phyloP scores from a whole-genome alignment of 495 filamentous ascomycete species.

The Aspergillus baeticus region DNA sequence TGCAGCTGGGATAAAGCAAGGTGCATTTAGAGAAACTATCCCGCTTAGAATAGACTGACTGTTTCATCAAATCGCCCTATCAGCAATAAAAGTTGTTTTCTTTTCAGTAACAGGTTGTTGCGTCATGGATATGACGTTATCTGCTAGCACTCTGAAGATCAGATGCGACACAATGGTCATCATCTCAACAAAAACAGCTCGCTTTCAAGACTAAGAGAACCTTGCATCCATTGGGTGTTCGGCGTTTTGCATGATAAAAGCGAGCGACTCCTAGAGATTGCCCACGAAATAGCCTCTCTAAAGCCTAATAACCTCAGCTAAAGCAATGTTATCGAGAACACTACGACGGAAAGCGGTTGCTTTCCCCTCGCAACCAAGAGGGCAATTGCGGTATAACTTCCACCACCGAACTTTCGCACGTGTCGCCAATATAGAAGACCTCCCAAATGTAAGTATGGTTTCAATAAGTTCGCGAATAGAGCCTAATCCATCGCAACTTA shows the following conservation, averaged over 20 bases:
- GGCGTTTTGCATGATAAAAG: too few species aligned
- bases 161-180: background rate
- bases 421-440: slow-evolving; percentile 2
- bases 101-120: background rate
- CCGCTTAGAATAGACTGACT: background rate
- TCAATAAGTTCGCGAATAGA: background rate
- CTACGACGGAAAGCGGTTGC: background rate
- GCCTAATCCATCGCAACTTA: slow-evolving; percentile 4
- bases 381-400: too few species aligned
- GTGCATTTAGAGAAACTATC: too few species aligned
- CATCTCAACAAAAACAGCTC: too few species aligned
- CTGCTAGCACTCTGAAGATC: too few species aligned
- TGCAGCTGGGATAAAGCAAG: too few species aligned
- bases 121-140: slow-evolving; percentile 6
- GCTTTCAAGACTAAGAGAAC: too few species aligned
- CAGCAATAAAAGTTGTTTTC: background rate
- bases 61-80: background rate
- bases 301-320: background rate
- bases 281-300: too few species aligned
- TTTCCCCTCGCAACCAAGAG: background rate
- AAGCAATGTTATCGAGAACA: background rate
- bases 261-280: too few species aligned
- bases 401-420: slow-evolving; percentile 7
- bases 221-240: too few species aligned
- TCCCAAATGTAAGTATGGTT: slow-evolving; percentile 3